Percentiles rank a stretch among this genome's conserved stretches.
These are phyloP conservation scores for Leonotis leonurus DNA, from an alignment of 257 asterid species.

Conservation along the genomic window DNA sequence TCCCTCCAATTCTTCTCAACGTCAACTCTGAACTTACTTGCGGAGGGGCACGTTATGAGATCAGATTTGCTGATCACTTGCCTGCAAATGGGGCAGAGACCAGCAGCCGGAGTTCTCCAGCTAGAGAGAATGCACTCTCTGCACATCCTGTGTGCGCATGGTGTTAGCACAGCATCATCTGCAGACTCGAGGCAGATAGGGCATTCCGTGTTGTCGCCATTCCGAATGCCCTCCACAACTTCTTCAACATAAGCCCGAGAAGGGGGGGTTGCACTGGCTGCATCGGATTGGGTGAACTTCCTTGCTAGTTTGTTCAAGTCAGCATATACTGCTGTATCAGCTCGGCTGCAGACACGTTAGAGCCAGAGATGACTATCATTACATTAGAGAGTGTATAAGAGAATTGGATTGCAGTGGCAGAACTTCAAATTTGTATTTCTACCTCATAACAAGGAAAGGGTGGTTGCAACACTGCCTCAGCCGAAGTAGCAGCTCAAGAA, in stretches of 20 bases:
- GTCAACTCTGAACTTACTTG: constrained; percentile 45
- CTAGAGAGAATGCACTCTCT: constrained; percentile 70
- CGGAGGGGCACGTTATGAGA: constrained; percentile 65
- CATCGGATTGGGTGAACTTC: constrained; percentile 47
- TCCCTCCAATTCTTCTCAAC: constrained; percentile 66
- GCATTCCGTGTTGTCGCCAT: constrained; percentile 60
- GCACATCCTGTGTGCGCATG: constrained; percentile 87
- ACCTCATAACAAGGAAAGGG: constrained; percentile 91
- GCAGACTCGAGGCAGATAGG: constrained; percentile 86
- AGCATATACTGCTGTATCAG: constrained; percentile 51
- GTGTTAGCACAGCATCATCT: constrained; percentile 78
- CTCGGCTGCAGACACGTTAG: constrained; percentile 43
- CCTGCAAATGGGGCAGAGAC: constrained; percentile 73
- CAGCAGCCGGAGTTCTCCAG: constrained; percentile 55
- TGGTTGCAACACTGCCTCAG: constrained; percentile 91
- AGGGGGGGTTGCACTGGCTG: constrained; percentile 32
- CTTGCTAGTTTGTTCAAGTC: constrained; percentile 66
- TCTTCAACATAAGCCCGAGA: constrained; percentile 67
- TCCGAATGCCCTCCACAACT: constrained; percentile 59
- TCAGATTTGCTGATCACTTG: constrained; percentile 47
- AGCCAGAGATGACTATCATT: background rate
- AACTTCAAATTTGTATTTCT: background rate
- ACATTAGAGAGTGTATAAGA: background rate
- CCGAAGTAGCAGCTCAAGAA: constrained; percentile 75
- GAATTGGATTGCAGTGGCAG: background rate